A percentile compares a stretch with the other conserved stretches of the same genome.
Conservation (phyloP, 2,329 filamentous ascomycete species). For the Fusarium cyanostomum region DNA sequence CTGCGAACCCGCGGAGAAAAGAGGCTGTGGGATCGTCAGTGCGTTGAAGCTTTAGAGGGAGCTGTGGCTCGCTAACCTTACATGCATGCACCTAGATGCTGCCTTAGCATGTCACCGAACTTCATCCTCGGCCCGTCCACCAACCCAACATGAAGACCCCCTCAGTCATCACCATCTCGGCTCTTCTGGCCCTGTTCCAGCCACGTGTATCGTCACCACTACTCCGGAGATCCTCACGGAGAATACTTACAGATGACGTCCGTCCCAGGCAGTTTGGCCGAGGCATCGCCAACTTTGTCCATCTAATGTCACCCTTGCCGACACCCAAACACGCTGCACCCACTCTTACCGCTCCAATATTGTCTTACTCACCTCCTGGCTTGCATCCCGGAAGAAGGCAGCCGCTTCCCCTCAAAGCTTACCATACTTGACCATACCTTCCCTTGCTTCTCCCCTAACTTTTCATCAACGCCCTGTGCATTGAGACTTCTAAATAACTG, state of each 20-base stretch:
- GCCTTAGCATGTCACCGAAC: neutral
- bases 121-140: neutral
- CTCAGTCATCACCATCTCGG: too few species aligned
- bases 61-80: neutral
- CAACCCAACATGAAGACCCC: too few species aligned
- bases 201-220: neutral
- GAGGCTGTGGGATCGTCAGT: neutral
- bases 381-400: neutral
- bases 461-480: too few species aligned
- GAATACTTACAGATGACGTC: neutral
- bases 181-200: constrained; percentile 1
- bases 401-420: constrained; percentile 7
- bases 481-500: neutral
- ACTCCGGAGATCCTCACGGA: neutral
- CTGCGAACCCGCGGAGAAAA: neutral
- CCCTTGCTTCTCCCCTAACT: neutral
- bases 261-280: neutral
- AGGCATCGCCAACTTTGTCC: constrained; percentile 2
- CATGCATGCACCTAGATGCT: neutral
- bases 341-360: neutral
- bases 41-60: neutral
- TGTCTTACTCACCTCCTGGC: neutral
- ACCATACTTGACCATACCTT: neutral
- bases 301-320: neutral
- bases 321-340: neutral